Percentiles rank a stretch among this genome's conserved stretches.
Conservation (phyloP, 441 rosid genomes). For the Francoa sonchifolia region DNA sequence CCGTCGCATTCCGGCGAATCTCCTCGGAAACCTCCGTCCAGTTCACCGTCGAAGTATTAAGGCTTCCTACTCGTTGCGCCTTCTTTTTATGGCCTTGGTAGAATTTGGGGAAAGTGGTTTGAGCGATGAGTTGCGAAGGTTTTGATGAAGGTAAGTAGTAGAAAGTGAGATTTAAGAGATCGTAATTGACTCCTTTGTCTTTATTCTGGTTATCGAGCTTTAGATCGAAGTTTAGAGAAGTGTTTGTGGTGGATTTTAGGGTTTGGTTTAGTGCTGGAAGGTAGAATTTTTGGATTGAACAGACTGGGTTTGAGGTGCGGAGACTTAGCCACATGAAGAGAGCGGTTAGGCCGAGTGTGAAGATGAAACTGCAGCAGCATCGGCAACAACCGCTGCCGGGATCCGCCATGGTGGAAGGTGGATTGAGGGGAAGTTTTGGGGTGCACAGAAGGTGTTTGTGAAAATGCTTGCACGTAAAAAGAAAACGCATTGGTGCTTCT, state of each 20-base stretch:
- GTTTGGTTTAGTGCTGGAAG: slow-evolving; percentile 51
- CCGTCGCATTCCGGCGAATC: slow-evolving; percentile 23
- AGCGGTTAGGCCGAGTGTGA: slow-evolving; percentile 41
- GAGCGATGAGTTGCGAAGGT: too few relatives aligned
- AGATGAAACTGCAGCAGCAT: slow-evolving; percentile 43
- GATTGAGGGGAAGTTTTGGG: too few relatives aligned
- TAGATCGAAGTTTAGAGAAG: slow-evolving; percentile 33
- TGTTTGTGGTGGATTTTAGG: slow-evolving; percentile 40
- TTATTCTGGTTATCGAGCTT: too few relatives aligned
- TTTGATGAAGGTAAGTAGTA: slow-evolving; percentile 32
- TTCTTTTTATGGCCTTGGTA: too few relatives aligned
- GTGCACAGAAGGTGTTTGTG: too few relatives aligned
- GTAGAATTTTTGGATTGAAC: slow-evolving; percentile 28
- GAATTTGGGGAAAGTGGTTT: too few relatives aligned
- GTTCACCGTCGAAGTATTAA: slow-evolving; percentile 2
- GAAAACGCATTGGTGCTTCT: too few relatives aligned
- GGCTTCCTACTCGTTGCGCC: too few relatives aligned
- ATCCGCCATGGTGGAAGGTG: slow-evolving; percentile 16
- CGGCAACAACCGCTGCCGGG: slow-evolving; percentile 14
- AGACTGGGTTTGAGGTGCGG: slow-evolving; percentile 38
- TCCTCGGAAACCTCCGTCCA: slow-evolving; percentile 7
- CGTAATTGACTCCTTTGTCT: too few relatives aligned
- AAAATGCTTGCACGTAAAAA: too few relatives aligned
- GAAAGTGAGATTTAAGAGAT: too few relatives aligned
- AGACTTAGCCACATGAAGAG: slow-evolving; percentile 63